Percentiles rank a stretch among this genome's conserved stretches.
Conservation (phyloP, 257 asterid species). For the Forsythia viridissima region DNA sequence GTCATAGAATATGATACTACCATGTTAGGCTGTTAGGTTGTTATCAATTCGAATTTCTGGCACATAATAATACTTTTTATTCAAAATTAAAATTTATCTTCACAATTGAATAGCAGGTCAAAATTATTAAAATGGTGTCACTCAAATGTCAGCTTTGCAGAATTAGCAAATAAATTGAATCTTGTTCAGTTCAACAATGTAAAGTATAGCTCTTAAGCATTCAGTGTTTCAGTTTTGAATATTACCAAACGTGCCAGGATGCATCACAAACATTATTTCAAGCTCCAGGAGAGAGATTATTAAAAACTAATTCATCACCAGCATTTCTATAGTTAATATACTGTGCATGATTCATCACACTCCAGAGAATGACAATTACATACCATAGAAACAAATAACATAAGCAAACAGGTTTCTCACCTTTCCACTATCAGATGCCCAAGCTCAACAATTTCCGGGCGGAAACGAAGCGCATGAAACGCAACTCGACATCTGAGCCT, state of each 20-base stretch:
- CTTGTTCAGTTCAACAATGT: not conserved
- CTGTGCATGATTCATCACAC: not conserved
- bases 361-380: not conserved
- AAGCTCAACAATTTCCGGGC: slow-evolving; percentile 69
- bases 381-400: slow-evolving; percentile 15
- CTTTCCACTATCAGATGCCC: slow-evolving; percentile 77
- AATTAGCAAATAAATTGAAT: not conserved
- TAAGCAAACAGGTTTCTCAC: slow-evolving; percentile 37
- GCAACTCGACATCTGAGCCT: slow-evolving; percentile 98
- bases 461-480: slow-evolving; percentile 85
- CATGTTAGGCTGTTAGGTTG: not conserved
- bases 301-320: not conserved
- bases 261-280: not conserved
- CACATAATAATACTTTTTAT: too few relatives aligned
- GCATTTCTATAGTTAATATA: not conserved
- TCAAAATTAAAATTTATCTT: not conserved
- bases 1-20: not conserved
- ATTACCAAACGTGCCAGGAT: not conserved
- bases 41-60: not conserved
- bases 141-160: not conserved
- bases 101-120: not conserved
- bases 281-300: slow-evolving; percentile 8
- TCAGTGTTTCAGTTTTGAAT: not conserved
- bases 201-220: not conserved
- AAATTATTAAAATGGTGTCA: not conserved